A percentile compares a stretch with the other conserved stretches of the same genome.
These are phyloP conservation scores for Boletus rubescentipes DNA, from an alignment of 768 basidiomycete species.

Conservation along the genomic window DNA sequence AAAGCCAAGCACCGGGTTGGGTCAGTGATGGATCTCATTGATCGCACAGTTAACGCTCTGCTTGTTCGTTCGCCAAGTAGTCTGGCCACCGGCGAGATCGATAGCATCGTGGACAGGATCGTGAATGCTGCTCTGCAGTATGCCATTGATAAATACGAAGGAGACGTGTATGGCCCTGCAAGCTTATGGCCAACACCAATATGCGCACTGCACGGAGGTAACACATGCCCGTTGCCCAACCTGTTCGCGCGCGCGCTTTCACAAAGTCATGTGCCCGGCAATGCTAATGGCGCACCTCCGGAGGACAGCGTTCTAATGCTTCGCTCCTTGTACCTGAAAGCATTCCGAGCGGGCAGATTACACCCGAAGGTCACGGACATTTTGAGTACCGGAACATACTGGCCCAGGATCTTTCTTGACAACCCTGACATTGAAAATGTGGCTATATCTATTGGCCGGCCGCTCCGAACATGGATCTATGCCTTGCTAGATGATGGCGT, in stretches of 20 bases:
- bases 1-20: conserved; percentile 56
- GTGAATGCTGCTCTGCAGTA: conserved; percentile 78
- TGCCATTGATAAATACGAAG: conserved; percentile 62
- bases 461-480: conserved; percentile 65
- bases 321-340: conserved; percentile 54
- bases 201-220: conserved; percentile 62
- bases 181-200: conserved; percentile 55
- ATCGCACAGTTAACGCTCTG: conserved; percentile 60
- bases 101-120: conserved; percentile 62
- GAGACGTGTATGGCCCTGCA: conserved; percentile 35
- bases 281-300: not conserved
- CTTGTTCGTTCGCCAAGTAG: conserved; percentile 47
- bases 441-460: conserved; percentile 57
- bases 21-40: conserved; percentile 78
- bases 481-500: conserved; percentile 66
- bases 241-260: conserved; percentile 46
- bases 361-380: conserved; percentile 58
- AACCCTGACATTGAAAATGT: conserved; percentile 74
- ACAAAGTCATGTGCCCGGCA: conserved; percentile 23
- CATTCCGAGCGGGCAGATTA: conserved; percentile 60
- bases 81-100: conserved; percentile 62
- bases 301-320: conserved; percentile 30
- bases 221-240: conserved; percentile 54
- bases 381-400: conserved; percentile 61
- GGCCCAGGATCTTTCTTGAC: conserved; percentile 75